A percentile compares a stretch with the other conserved stretches of the same genome.
These are phyloP conservation scores for Hemileccinum rubropunctum DNA, from an alignment of 768 basidiomycete species.

Conservation along the genomic window DNA sequence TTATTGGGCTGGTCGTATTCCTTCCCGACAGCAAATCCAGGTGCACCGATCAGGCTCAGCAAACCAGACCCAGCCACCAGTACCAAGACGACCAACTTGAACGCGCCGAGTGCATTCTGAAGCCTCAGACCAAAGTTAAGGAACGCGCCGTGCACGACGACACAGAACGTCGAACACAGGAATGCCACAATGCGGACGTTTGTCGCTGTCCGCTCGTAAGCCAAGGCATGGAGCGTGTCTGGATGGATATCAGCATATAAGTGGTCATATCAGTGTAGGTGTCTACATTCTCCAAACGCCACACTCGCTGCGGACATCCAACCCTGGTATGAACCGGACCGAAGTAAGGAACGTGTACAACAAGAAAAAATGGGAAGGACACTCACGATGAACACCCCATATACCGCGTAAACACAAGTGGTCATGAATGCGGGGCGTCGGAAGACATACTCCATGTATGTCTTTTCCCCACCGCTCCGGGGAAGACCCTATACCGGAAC, in stretches of 20 bases:
- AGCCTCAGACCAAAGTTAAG: constrained; percentile 56
- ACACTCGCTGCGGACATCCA: constrained; percentile 56
- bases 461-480: constrained; percentile 72
- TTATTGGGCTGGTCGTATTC: constrained; percentile 55
- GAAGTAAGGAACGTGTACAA: not conserved
- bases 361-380: not conserved
- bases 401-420: constrained; percentile 57
- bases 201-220: constrained; percentile 41
- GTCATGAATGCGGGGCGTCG: constrained; percentile 57
- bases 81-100: constrained; percentile 57
- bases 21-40: constrained; percentile 48
- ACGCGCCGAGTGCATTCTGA: constrained; percentile 60
- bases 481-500: constrained; percentile 53
- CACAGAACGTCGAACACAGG: constrained; percentile 52
- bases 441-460: constrained; percentile 72
- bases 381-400: constrained; percentile 56
- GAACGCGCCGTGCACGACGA: constrained; percentile 54
- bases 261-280: not conserved
- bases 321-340: constrained; percentile 38
- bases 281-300: constrained; percentile 71
- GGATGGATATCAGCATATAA: not conserved
- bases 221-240: constrained; percentile 62
- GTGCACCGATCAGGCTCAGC: constrained; percentile 45
- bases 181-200: constrained; percentile 54
- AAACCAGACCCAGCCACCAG: constrained; percentile 54